Conservation (phyloP, 1,139 yeast species). For the Suhomyces taliae region DNA sequence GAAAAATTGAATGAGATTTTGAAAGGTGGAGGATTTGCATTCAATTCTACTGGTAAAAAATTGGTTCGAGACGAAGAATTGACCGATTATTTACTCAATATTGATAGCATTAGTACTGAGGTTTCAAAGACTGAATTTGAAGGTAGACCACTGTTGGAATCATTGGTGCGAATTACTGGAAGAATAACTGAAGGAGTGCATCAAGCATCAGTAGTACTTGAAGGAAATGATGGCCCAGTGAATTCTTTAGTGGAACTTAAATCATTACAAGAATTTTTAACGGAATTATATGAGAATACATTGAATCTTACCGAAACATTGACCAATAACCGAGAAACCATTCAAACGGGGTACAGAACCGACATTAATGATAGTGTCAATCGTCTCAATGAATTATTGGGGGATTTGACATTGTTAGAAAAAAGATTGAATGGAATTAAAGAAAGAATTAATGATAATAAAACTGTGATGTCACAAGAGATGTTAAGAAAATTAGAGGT, state of each 20-base stretch:
- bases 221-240: conserved; percentile 6
- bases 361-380: conserved; percentile 31
- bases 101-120: conserved; percentile 33
- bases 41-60: conserved; percentile 15
- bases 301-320: conserved; percentile 17
- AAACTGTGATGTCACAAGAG: conserved; percentile 27
- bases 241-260: conserved; percentile 12
- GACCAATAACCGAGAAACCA: conserved; percentile 14
- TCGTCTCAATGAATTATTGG: conserved; percentile 29
- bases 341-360: conserved; percentile 24
- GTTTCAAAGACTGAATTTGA: conserved; percentile 8
- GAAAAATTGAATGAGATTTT: conserved; percentile 19
- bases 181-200: conserved; percentile 7
- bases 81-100: conserved; percentile 32
- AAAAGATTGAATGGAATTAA: conserved; percentile 27
- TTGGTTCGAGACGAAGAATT: conserved; percentile 27
- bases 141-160: conserved; percentile 7
- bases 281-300: conserved; percentile 10
- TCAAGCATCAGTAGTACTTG: conserved; percentile 2
- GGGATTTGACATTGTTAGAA: conserved; percentile 29
- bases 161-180: conserved; percentile 7
- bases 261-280: conserved; percentile 14
- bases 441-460: conserved; percentile 26
- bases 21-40: conserved; percentile 26
- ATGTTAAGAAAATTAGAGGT: conserved; percentile 32